Evolutionary conservation across 106 monocot species (phyloP).

Genomic region (Posidonia australis): DNA sequence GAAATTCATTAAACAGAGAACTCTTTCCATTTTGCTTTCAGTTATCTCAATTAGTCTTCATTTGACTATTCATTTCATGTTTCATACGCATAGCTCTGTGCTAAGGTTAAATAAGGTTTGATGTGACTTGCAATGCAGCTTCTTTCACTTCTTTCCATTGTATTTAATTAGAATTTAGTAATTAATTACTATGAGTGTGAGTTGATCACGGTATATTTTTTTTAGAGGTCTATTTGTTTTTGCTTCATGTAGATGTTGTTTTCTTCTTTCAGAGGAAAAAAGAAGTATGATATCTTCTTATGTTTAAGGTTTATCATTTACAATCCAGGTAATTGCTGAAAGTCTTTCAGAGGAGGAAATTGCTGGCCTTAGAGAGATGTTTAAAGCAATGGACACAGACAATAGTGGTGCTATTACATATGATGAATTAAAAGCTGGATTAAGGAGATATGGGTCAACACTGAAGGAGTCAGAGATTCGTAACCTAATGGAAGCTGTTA

Average conservation of each 20-base stretch:
- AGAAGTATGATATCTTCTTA: background rate
- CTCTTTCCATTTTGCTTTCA: background rate
- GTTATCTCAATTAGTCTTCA: background rate
- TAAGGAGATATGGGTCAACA: constrained; percentile 23
- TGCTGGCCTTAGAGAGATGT: constrained; percentile 24
- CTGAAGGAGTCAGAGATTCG: constrained; percentile 23
- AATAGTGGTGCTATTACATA: constrained; percentile 28
- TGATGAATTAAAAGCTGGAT: constrained; percentile 21
- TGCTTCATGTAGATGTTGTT: background rate
- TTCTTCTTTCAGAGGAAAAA: background rate
- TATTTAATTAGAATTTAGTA: background rate
- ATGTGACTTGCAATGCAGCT: background rate
- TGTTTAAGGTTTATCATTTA: background rate
- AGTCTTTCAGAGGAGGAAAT: constrained; percentile 32
- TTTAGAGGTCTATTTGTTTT: background rate
- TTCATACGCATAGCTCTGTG: background rate
- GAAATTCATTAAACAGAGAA: background rate
- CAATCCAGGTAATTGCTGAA: constrained; percentile 21
- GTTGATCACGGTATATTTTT: background rate
- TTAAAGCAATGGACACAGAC: constrained; percentile 25
- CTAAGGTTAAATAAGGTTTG: background rate
- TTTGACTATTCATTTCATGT: background rate
- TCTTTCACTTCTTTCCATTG: background rate
- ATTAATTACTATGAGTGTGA: background rate
- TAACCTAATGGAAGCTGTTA: constrained; percentile 28